A percentile compares a stretch with the other conserved stretches of the same genome.
Evolutionary conservation across 2,329 filamentous ascomycete genomes (phyloP).

Genomic region (Penicillium sp.): DNA sequence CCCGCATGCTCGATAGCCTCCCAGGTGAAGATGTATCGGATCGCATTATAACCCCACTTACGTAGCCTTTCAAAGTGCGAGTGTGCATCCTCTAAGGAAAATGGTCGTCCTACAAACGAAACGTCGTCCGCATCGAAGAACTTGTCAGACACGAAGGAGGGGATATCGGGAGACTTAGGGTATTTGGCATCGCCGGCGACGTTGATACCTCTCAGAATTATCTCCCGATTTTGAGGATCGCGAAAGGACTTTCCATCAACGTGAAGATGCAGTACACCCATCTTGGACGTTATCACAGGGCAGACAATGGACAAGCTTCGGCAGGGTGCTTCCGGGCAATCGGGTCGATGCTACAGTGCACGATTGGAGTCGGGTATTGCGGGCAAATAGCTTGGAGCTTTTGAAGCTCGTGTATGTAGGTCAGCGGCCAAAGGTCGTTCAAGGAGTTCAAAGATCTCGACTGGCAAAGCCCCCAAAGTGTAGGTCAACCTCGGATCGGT

Average conservation of each 20-base stretch:
- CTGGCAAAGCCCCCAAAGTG: not conserved
- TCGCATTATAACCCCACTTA: slow-evolving; percentile 91
- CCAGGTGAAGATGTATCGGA: slow-evolving; percentile 97
- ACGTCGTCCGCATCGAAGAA: slow-evolving; percentile 95
- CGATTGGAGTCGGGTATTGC: not conserved
- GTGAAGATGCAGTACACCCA: slow-evolving; percentile 72
- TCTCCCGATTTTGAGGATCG: slow-evolving; percentile 76
- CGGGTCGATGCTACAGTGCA: not conserved
- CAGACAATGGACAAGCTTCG: not conserved
- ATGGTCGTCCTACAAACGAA: slow-evolving; percentile 83
- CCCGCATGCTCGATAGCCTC: slow-evolving; percentile 95
- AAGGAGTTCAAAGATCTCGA: not conserved
- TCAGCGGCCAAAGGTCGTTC: not conserved
- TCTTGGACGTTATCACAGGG: slow-evolving; percentile 37
- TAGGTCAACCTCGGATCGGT: not conserved
- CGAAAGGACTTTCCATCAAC: slow-evolving; percentile 86
- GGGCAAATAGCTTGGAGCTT: not conserved
- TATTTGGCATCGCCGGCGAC: slow-evolving; percentile 87
- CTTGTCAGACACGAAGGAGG: slow-evolving; percentile 71
- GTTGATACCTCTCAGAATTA: slow-evolving; percentile 91
- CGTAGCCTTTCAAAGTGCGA: slow-evolving; percentile 81
- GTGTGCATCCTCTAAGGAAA: slow-evolving; percentile 76
- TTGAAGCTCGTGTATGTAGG: not conserved
- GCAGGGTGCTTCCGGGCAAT: not conserved
- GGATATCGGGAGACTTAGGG: slow-evolving; percentile 74